Conservation (phyloP, 495 filamentous ascomycete species). For the Rusavskia elegans region DNA sequence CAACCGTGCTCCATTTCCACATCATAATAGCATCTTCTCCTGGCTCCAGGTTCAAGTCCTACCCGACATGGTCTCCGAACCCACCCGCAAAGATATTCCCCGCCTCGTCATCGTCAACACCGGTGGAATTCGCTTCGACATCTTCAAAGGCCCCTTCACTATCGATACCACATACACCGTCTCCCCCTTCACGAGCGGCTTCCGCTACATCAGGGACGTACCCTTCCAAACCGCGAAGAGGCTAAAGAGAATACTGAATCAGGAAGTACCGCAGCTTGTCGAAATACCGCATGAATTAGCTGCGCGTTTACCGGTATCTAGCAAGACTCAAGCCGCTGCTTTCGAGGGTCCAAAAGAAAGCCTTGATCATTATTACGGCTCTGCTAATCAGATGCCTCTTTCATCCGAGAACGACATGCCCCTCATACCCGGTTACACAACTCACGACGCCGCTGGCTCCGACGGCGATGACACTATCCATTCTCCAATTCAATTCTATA, state of each 20-base stretch:
- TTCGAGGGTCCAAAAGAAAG: not conserved
- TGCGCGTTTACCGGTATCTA: slow-evolving; percentile 19
- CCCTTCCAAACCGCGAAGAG: slow-evolving; percentile 55
- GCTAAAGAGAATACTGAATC: slow-evolving; percentile 60
- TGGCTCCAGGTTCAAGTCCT: slow-evolving; percentile 66
- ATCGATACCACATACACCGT: slow-evolving; percentile 69
- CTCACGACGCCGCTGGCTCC: slow-evolving; percentile 64
- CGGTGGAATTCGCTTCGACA: slow-evolving; percentile 83
- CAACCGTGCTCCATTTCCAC: slow-evolving; percentile 54
- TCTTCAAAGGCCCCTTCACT: slow-evolving; percentile 85
- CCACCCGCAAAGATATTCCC: slow-evolving; percentile 30
- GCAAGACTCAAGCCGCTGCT: slow-evolving; percentile 11
- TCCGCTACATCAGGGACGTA: slow-evolving; percentile 65
- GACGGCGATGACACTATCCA: slow-evolving; percentile 91
- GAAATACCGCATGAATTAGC: slow-evolving; percentile 7
- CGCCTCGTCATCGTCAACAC: slow-evolving; percentile 70
- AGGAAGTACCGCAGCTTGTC: slow-evolving; percentile 41
- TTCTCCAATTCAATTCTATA: slow-evolving; percentile 52
- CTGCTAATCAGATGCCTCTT: not conserved
- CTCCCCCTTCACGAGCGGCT: slow-evolving; percentile 73
- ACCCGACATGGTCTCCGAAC: slow-evolving; percentile 39
- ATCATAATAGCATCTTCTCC: slow-evolving; percentile 55
- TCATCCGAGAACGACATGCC: not conserved
- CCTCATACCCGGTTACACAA: slow-evolving; percentile 75
- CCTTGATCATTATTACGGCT: too few relatives aligned